These are phyloP conservation scores for Fusarium miscanthi DNA, from an alignment of 2,329 filamentous ascomycete species.

Conservation along the genomic window DNA sequence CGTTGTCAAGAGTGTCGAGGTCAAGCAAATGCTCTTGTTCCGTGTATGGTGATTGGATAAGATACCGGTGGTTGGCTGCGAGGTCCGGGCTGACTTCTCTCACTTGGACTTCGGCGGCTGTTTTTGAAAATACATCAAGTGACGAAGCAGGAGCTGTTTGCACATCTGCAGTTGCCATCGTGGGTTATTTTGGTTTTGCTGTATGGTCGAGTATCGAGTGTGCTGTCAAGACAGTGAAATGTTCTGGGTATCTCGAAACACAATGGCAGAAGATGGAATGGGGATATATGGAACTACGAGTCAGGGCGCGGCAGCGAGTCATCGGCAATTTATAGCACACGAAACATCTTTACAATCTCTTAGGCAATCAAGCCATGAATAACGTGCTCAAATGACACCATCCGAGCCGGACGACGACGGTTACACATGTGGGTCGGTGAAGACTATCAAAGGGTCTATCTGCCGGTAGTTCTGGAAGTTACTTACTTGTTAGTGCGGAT, in stretches of 20 bases:
- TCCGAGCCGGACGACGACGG: conserved; percentile 37
- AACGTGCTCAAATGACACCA: conserved; percentile 48
- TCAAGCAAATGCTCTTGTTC: conserved; percentile 77
- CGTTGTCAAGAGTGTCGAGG: conserved; percentile 71
- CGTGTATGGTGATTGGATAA: conserved; percentile 82
- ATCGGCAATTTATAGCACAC: conserved; percentile 39
- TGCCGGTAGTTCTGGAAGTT: conserved; percentile 17
- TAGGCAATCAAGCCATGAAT: conserved; percentile 45
- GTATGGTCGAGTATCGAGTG: not conserved
- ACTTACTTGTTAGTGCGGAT: conserved; percentile 36
- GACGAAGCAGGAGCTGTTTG: conserved; percentile 40
- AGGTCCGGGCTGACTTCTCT: conserved; percentile 37
- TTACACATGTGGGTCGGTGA: conserved; percentile 42
- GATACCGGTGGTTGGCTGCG: conserved; percentile 42
- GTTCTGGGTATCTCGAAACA: not conserved
- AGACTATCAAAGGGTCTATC: conserved; percentile 31
- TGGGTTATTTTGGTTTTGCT: conserved; percentile 1
- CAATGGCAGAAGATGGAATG: not conserved
- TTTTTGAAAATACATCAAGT: conserved; percentile 42
- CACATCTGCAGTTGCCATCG: conserved; percentile 46
- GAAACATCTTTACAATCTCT: conserved; percentile 11
- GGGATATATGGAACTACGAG: conserved; percentile 3
- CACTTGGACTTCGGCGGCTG: conserved; percentile 42
- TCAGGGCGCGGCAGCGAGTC: conserved; percentile 18
- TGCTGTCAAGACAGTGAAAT: not conserved